phyloP scores from a whole-genome alignment of 2,329 filamentous ascomycete genomes.

The Zasmidium cellare region DNA sequence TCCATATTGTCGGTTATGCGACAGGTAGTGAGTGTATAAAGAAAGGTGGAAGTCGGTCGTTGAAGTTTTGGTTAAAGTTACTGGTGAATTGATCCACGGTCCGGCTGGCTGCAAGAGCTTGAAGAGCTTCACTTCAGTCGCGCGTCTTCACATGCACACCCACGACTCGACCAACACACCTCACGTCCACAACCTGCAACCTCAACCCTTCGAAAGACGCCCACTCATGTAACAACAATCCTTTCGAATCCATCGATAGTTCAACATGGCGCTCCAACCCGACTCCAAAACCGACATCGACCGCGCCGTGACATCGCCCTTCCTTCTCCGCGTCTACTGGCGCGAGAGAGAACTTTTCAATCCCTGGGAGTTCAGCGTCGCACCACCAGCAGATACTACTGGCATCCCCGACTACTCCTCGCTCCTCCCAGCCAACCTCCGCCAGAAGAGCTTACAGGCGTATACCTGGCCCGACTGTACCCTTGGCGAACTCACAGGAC shows the following conservation, averaged over 20 bases:
- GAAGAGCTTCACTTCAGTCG: constrained; percentile 4
- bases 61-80: not conserved
- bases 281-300: constrained; percentile 53
- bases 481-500: constrained; percentile 75
- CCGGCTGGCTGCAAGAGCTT: not conserved
- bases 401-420: constrained; percentile 39
- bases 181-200: constrained; percentile 1
- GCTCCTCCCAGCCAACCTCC: constrained; percentile 58
- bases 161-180: not conserved
- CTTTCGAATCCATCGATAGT: not conserved
- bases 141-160: not conserved
- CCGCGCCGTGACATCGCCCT: constrained; percentile 72
- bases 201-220: not conserved
- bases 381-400: constrained; percentile 43
- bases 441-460: constrained; percentile 60
- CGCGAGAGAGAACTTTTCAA: constrained; percentile 73
- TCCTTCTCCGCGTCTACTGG: constrained; percentile 84
- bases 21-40: not conserved
- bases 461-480: constrained; percentile 86
- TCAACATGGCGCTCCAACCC: constrained; percentile 38
- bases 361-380: constrained; percentile 65
- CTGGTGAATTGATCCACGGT: not conserved
- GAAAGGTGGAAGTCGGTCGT: not conserved
- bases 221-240: constrained; percentile 6
- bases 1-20: constrained; percentile 65